These are phyloP conservation scores for Scleromitrula shiraiana DNA, from an alignment of 2,329 filamentous ascomycete genomes.

Conservation along the genomic window DNA sequence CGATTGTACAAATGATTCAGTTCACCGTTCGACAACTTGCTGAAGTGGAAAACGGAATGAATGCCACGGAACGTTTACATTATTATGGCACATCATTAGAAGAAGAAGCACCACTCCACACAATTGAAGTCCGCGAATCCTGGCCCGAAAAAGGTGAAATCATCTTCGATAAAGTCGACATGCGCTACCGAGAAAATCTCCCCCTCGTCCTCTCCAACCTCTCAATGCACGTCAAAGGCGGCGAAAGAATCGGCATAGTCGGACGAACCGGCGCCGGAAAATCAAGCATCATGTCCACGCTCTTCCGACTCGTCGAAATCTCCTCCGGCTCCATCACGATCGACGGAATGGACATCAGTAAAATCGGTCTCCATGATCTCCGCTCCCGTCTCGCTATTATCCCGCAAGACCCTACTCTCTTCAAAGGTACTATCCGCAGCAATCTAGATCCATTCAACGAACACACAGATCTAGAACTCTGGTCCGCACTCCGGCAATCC, in stretches of 20 bases:
- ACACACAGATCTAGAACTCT: constrained; percentile 69
- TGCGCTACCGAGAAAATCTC: constrained; percentile 66
- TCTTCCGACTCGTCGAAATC: constrained; percentile 68
- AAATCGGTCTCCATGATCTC: constrained; percentile 65
- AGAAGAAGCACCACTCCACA: constrained; percentile 79
- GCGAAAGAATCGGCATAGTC: constrained; percentile 74
- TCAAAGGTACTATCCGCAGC: constrained; percentile 69
- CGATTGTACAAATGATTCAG: constrained; percentile 91
- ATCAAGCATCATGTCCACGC: constrained; percentile 72
- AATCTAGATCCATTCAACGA: constrained; percentile 78
- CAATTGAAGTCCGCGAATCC: constrained; percentile 58
- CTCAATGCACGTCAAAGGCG: constrained; percentile 62
- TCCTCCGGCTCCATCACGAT: constrained; percentile 55
- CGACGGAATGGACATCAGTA: constrained; percentile 62
- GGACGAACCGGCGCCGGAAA: constrained; percentile 79
- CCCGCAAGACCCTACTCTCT: constrained; percentile 76
- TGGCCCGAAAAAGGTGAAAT: constrained; percentile 90
- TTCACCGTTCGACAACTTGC: constrained; percentile 91
- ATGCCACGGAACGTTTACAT: constrained; percentile 82
- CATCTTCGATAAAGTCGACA: constrained; percentile 64
- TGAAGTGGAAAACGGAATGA: constrained; percentile 98
- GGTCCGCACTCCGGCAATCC: constrained; percentile 69
- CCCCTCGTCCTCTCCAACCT: constrained; percentile 67
- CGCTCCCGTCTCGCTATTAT: constrained; percentile 74
- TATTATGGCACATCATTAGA: constrained; percentile 85